Evolutionary conservation across 345 rosid species (phyloP).

Genomic region (Salix koriyanagi): DNA sequence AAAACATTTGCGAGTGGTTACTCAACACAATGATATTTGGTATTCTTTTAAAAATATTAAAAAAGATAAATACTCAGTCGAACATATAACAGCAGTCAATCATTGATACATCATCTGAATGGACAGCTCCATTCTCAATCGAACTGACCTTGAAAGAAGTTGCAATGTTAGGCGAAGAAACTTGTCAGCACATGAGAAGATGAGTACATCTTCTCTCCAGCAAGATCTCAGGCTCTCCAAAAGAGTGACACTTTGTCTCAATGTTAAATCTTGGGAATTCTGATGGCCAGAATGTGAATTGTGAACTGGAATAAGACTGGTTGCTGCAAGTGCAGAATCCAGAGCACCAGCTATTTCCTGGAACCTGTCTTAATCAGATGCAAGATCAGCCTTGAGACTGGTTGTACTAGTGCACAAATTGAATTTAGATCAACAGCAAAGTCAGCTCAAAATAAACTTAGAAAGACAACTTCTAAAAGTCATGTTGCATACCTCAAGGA

Average conservation of each 20-base stretch:
- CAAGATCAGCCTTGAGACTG: conserved; percentile 2
- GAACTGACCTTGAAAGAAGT: conserved; percentile 75
- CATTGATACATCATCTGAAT: background rate
- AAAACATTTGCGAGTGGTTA: conserved; percentile 8
- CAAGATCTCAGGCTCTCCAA: conserved; percentile 81
- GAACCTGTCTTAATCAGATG: conserved; percentile 54
- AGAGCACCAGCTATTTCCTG: conserved; percentile 96
- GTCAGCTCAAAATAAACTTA: background rate
- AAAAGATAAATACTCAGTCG: background rate
- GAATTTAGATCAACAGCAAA: background rate
- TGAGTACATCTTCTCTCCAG: conserved; percentile 93
- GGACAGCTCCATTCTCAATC: conserved; percentile 5
- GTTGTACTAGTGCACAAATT: background rate
- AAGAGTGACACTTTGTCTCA: conserved; percentile 74
- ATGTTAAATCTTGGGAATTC: conserved; percentile 39
- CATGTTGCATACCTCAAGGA: conserved; percentile 64
- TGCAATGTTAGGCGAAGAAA: conserved; percentile 96
- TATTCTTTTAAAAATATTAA: background rate
- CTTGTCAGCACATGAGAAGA: conserved; percentile 85
- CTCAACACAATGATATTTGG: background rate
- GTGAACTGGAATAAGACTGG: conserved; percentile 62
- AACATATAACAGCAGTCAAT: background rate
- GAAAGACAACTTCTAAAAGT: conserved; percentile 5
- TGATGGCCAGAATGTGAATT: conserved; percentile 42
- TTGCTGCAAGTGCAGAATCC: conserved; percentile 66